Conservation (phyloP, 2,329 filamentous ascomycete species). For the Aspergillus uvarum region DNA sequence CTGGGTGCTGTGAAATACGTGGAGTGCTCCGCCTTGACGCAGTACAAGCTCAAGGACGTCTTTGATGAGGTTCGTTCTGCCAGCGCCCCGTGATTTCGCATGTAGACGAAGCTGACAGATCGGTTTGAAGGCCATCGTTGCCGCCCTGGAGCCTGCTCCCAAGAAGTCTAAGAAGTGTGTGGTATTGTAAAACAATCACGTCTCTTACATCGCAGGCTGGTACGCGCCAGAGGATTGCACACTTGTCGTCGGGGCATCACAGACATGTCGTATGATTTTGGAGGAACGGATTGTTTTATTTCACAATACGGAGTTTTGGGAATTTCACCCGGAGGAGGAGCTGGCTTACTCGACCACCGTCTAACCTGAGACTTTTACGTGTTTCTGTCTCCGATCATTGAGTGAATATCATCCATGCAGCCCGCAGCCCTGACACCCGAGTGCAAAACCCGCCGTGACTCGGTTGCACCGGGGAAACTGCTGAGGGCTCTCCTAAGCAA, state of each 20-base stretch:
- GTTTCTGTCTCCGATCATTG: constrained; percentile 6
- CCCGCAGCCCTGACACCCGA: not conserved
- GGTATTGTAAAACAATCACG: constrained; percentile 56
- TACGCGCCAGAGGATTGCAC: constrained; percentile 10
- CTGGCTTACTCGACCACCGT: constrained; percentile 7
- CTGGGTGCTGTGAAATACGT: constrained; percentile 98
- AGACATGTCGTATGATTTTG: constrained; percentile 16
- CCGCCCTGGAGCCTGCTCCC: constrained; percentile 81
- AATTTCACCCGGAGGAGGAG: constrained; percentile 5
- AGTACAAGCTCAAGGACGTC: constrained; percentile 98
- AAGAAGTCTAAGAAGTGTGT: constrained; percentile 78
- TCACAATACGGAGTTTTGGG: constrained; percentile 11
- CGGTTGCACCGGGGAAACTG: constrained; percentile 2
- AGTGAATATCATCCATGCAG: constrained; percentile 7
- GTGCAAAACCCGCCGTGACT: constrained; percentile 1
- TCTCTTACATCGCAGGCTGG: constrained; percentile 13
- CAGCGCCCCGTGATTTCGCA: not conserved
- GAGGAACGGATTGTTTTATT: constrained; percentile 14
- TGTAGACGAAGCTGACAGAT: constrained; percentile 7
- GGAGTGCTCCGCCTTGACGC: constrained; percentile 95
- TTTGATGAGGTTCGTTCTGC: constrained; percentile 80
- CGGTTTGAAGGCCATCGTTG: constrained; percentile 76
- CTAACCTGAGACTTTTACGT: constrained; percentile 8
- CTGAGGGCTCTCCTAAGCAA: constrained; percentile 1
- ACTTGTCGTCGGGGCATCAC: constrained; percentile 5